Conservation (phyloP, 495 filamentous ascomycete species). For the Cercophora sp. region DNA sequence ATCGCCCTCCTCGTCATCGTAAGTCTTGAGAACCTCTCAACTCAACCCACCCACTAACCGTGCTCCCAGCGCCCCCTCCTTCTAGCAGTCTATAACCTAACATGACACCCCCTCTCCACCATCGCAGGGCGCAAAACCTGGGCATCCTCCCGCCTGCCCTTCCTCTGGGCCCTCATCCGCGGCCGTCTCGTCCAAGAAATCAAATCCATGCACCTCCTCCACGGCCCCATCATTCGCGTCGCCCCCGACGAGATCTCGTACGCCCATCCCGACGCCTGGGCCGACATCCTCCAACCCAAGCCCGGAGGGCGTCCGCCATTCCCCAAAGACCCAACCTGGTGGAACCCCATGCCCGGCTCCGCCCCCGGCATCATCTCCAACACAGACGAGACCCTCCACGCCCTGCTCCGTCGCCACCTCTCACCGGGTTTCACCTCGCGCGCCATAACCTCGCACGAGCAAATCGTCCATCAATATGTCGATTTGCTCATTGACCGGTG, state of each 20-base stretch:
- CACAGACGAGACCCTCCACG: conserved; percentile 2
- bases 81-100: conserved; percentile 37
- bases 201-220: conserved; percentile 39
- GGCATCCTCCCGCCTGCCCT: conserved; percentile 31
- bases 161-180: conserved; percentile 19
- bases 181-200: conserved; percentile 37
- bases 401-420: not conserved
- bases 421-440: conserved; percentile 7
- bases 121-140: conserved; percentile 43
- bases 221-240: conserved; percentile 48
- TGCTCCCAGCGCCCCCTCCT: not conserved
- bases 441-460: conserved; percentile 1
- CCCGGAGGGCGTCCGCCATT: not conserved
- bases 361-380: conserved; percentile 1
- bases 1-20: too few relatives aligned
- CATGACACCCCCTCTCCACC: conserved; percentile 42
- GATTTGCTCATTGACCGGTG: conserved; percentile 2
- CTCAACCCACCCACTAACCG: too few relatives aligned
- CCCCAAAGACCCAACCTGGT: conserved; percentile 12
- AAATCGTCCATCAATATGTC: conserved; percentile 6
- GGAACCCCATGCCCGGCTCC: conserved; percentile 4
- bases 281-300: conserved; percentile 36
- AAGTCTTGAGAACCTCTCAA: too few relatives aligned
- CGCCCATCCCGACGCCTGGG: conserved; percentile 44
- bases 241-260: conserved; percentile 48